phyloP scores from a whole-genome alignment of 1,284 basidiomycete species.

The Rhodotorula glutinis region DNA sequence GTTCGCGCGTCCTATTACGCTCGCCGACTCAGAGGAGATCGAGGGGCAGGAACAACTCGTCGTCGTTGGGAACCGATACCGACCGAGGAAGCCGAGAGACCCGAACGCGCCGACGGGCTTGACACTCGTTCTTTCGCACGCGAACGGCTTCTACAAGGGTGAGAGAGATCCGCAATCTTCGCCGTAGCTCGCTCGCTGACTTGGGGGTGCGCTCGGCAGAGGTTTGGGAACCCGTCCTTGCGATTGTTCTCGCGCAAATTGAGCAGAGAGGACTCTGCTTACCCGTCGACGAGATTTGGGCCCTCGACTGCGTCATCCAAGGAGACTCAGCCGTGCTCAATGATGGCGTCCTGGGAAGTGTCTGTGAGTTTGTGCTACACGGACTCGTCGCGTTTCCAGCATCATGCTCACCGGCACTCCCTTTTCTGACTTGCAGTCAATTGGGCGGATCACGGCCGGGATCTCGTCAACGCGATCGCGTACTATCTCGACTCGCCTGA shows the following conservation, averaged over 20 bases:
- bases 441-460: slow-evolving; percentile 67
- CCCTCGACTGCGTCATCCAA: slow-evolving; percentile 71
- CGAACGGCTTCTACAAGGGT: slow-evolving; percentile 79
- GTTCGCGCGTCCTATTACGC: slow-evolving; percentile 1
- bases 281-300: slow-evolving; percentile 70
- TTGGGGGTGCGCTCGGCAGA: slow-evolving; percentile 41
- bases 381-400: too few species aligned
- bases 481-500: slow-evolving; percentile 54
- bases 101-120: slow-evolving; percentile 42
- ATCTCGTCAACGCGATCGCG: slow-evolving; percentile 67
- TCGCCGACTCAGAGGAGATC: slow-evolving; percentile 9
- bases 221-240: slow-evolving; percentile 66
- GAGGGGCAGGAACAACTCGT: slow-evolving; percentile 32
- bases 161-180: slow-evolving; percentile 35
- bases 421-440: slow-evolving; percentile 59
- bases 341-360: slow-evolving; percentile 54
- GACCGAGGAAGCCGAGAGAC: not conserved
- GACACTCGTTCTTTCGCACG: slow-evolving; percentile 70
- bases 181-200: not conserved
- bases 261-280: slow-evolving; percentile 20
- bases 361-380: too few species aligned
- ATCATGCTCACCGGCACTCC: too few species aligned
- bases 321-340: slow-evolving; percentile 72
- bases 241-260: slow-evolving; percentile 49
- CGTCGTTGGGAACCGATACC: slow-evolving; percentile 32